Evolutionary conservation across 345 rosid species (phyloP).

Genomic region (Moringa oleifera): DNA sequence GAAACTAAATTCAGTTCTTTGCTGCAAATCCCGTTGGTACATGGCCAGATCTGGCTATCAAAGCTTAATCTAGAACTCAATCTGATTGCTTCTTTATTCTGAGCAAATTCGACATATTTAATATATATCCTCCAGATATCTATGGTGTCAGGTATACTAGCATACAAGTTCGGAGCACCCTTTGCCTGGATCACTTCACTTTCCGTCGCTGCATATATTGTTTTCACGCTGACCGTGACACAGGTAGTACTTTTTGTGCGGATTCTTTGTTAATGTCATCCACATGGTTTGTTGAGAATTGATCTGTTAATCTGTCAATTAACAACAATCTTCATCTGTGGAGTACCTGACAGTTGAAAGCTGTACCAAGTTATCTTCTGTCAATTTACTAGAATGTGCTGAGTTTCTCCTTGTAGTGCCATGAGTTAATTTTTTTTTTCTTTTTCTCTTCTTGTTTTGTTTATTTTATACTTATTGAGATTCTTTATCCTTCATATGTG

Average conservation of each 20-base stretch:
- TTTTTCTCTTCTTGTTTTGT: too few species aligned
- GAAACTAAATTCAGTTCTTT: background rate
- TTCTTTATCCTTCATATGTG: background rate
- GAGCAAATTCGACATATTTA: constrained; percentile 28
- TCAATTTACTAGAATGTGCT: background rate
- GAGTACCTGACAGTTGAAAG: background rate
- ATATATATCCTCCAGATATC: constrained; percentile 71
- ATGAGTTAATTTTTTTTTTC: background rate
- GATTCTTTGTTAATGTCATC: constrained; percentile 5
- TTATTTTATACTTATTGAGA: background rate
- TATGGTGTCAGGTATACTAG: constrained; percentile 93
- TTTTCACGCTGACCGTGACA: constrained; percentile 79
- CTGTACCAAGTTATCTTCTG: background rate
- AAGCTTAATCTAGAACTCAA: too few species aligned
- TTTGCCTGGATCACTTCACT: constrained; percentile 98
- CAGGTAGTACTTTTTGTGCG: constrained; percentile 49
- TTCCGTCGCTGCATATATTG: constrained; percentile 80
- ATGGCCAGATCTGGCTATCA: too few species aligned
- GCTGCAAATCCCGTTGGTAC: background rate
- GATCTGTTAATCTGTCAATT: background rate
- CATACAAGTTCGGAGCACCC: constrained; percentile 92
- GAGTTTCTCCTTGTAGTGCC: background rate
- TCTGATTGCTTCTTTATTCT: constrained; percentile 21
- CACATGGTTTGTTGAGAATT: background rate
- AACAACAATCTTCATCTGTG: background rate